Evolutionary conservation across 2,329 filamentous ascomycete genomes (phyloP).

Genomic region (Byssothecium circinans): DNA sequence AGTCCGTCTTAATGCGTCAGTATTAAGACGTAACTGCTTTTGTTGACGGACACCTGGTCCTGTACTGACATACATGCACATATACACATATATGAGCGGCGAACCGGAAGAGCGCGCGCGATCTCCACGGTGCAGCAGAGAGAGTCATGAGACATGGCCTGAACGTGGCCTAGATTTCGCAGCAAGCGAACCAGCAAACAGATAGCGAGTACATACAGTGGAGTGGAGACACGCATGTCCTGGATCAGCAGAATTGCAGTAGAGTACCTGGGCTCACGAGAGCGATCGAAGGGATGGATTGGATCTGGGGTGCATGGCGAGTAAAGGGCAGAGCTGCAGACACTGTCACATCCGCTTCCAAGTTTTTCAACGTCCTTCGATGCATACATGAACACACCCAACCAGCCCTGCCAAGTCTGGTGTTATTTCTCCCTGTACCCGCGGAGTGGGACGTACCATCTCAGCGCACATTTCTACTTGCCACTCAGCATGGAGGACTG

Average conservation of each 20-base stretch:
- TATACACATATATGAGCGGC: constrained; percentile 4
- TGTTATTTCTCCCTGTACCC: constrained; percentile 5
- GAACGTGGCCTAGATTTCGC: constrained; percentile 11
- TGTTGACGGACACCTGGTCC: constrained; percentile 3
- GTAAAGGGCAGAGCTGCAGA: constrained; percentile 8
- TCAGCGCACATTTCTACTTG: not conserved
- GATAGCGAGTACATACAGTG: constrained; percentile 4
- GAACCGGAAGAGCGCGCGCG: constrained; percentile 4
- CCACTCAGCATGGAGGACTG: not conserved
- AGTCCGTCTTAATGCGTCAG: constrained; percentile 11
- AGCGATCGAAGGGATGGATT: not conserved
- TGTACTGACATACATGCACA: not conserved
- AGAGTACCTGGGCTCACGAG: not conserved
- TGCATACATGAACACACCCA: constrained; percentile 25
- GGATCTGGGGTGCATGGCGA: constrained; percentile 23
- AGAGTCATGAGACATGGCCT: constrained; percentile 21
- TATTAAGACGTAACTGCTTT: constrained; percentile 19
- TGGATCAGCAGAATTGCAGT: constrained; percentile 2
- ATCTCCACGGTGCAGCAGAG: constrained; percentile 7
- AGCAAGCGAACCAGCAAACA: constrained; percentile 4
- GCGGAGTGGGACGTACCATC: constrained; percentile 6
- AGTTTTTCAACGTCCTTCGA: constrained; percentile 13
- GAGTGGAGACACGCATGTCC: constrained; percentile 4
- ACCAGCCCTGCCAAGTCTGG: constrained; percentile 19
- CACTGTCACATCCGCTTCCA: constrained; percentile 5